These are phyloP conservation scores for Trametes pubescens DNA, from an alignment of 1,284 basidiomycete species.

Conservation along the genomic window DNA sequence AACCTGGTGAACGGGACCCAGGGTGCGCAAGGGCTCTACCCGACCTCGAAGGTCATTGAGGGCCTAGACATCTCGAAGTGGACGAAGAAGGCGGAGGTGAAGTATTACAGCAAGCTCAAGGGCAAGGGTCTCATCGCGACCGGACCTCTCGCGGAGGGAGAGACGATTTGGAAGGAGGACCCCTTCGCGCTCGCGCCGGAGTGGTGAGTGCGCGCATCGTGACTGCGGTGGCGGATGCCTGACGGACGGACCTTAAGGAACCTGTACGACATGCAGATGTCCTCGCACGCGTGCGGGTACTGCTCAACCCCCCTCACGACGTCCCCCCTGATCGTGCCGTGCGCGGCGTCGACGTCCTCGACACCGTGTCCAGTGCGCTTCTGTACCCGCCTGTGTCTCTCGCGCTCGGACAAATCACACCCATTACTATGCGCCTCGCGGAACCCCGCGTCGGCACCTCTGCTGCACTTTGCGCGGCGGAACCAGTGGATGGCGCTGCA, in stretches of 20 bases:
- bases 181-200: constrained; percentile 76
- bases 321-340: constrained; percentile 59
- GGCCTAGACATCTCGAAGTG: constrained; percentile 68
- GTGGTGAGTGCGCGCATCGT: constrained; percentile 54
- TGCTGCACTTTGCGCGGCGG: constrained; percentile 67
- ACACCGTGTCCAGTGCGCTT: constrained; percentile 70
- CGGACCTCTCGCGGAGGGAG: constrained; percentile 71
- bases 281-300: constrained; percentile 65
- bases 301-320: constrained; percentile 70
- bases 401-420: constrained; percentile 68
- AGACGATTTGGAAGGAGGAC: constrained; percentile 86
- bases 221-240: not conserved
- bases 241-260: constrained; percentile 58
- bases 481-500: constrained; percentile 80
- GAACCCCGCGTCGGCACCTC: constrained; percentile 71
- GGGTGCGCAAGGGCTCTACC: constrained; percentile 47
- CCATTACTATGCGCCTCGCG: constrained; percentile 77
- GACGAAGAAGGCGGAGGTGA: constrained; percentile 71
- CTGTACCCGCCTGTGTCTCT: constrained; percentile 81
- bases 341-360: constrained; percentile 52
- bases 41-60: constrained; percentile 73
- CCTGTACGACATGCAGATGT: constrained; percentile 69
- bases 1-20: constrained; percentile 53
- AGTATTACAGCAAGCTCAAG: constrained; percentile 74
- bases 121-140: constrained; percentile 87